Percentiles rank a stretch among this genome's conserved stretches.
Evolutionary conservation across 257 asterid genomes (phyloP).

Genomic region (Fraxinus quadrangulata): DNA sequence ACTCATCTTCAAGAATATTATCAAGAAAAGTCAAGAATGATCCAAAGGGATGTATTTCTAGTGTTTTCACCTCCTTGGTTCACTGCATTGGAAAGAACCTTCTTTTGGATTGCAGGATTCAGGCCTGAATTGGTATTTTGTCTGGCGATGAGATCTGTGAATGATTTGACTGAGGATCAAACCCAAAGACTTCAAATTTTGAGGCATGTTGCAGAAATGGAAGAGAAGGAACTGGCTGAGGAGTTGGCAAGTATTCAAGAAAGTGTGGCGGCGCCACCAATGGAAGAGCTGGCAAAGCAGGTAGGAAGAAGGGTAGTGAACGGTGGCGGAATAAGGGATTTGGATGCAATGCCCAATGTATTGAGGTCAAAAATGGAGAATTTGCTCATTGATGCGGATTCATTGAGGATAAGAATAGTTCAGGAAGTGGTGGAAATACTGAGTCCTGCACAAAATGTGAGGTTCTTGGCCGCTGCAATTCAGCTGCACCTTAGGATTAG

Average conservation of each 20-base stretch:
- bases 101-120: slow-evolving; percentile 58
- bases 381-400: slow-evolving; percentile 49
- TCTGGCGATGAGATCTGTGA: slow-evolving; percentile 21
- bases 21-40: slow-evolving; percentile 45
- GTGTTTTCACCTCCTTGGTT: slow-evolving; percentile 58
- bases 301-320: slow-evolving; percentile 24
- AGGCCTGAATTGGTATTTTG: slow-evolving; percentile 45
- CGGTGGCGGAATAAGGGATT: slow-evolving; percentile 13
- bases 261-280: slow-evolving; percentile 53
- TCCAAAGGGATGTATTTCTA: slow-evolving; percentile 36
- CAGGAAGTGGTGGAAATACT: slow-evolving; percentile 40
- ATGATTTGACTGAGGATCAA: slow-evolving; percentile 37
- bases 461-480: slow-evolving; percentile 44
- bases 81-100: slow-evolving; percentile 44
- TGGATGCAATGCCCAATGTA: slow-evolving; percentile 26
- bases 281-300: slow-evolving; percentile 23
- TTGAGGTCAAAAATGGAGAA: slow-evolving; percentile 37
- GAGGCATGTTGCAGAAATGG: slow-evolving; percentile 30
- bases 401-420: slow-evolving; percentile 42
- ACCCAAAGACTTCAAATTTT: slow-evolving; percentile 19
- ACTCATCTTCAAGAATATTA: slow-evolving; percentile 51
- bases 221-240: slow-evolving; percentile 37
- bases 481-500: slow-evolving; percentile 34
- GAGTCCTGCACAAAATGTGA: slow-evolving; percentile 42
- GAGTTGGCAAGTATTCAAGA: slow-evolving; percentile 61